These are phyloP conservation scores for Tetradesmus lagerheimii DNA, from an alignment of 139 green algal genomes.

Conservation along the genomic window DNA sequence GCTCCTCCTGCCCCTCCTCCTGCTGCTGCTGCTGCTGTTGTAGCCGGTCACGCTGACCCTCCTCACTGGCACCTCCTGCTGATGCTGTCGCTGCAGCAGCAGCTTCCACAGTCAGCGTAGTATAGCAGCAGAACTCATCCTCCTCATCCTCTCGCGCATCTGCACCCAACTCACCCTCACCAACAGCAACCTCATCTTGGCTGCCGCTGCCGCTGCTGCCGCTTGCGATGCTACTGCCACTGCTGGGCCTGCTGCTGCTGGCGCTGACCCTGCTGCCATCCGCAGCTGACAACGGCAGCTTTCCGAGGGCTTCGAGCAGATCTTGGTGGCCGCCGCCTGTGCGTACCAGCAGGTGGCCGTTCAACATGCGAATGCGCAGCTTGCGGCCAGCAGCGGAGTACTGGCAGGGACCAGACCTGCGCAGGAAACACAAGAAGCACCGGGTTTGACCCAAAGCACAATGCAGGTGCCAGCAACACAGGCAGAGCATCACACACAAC, in stretches of 20 bases:
- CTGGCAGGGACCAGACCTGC: background rate
- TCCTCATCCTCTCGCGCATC: background rate
- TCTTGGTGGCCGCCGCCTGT: constrained; percentile 16
- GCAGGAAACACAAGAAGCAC: background rate
- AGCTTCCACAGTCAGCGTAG: background rate
- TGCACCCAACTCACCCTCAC: background rate
- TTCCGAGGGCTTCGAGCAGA: background rate
- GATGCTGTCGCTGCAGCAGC: background rate
- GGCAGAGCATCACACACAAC: too few species aligned
- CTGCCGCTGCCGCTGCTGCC: background rate
- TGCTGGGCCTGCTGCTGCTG: background rate
- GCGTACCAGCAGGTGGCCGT: constrained; percentile 26
- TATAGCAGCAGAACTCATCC: background rate
- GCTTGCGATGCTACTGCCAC: background rate
- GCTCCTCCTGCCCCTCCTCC: background rate
- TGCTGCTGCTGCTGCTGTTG: background rate
- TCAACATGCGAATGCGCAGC: constrained; percentile 11
- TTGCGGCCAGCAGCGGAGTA: constrained; percentile 29
- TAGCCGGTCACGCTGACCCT: background rate
- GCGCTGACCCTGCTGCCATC: background rate
- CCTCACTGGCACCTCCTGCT: background rate
- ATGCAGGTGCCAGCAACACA: too few species aligned
- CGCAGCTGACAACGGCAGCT: background rate
- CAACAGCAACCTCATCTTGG: background rate
- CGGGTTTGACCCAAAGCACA: background rate